Conservation (phyloP, 2,329 filamentous ascomycete species). For the Ophiocordyceps sinensis region DNA sequence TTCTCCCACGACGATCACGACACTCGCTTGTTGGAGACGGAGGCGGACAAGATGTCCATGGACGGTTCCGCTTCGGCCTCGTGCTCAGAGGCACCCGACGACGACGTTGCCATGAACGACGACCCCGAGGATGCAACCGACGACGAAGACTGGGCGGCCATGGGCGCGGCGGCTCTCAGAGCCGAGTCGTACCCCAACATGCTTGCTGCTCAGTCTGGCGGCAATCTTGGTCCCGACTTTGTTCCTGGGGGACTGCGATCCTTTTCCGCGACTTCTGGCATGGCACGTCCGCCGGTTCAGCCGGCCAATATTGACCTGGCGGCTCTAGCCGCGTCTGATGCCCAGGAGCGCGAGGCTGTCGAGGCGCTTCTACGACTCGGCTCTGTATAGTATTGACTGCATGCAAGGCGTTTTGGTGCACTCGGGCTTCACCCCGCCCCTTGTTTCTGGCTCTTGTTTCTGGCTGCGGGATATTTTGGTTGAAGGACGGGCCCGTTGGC, state of each 20-base stretch:
- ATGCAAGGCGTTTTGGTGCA: conserved; percentile 36
- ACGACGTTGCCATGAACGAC: conserved; percentile 52
- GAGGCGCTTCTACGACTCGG: conserved; percentile 70
- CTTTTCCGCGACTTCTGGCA: conserved; percentile 34
- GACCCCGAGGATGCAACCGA: conserved; percentile 81
- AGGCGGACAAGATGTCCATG: conserved; percentile 90
- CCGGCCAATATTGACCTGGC: conserved; percentile 37
- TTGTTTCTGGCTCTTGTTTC: too few species aligned
- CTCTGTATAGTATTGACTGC: conserved; percentile 51
- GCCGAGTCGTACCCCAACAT: conserved; percentile 46
- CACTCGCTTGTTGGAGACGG: conserved; percentile 61
- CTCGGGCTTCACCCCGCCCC: conserved; percentile 1
- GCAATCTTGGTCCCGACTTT: conserved; percentile 24
- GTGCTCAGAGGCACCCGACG: conserved; percentile 60
- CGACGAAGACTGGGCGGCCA: conserved; percentile 88
- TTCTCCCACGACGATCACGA: conserved; percentile 60
- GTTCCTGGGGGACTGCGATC: conserved; percentile 29
- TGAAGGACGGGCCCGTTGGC: conserved; percentile 12
- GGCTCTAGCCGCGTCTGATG: conserved; percentile 39
- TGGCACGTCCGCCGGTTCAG: conserved; percentile 38
- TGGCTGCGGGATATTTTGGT: background rate
- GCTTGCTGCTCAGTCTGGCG: conserved; percentile 38
- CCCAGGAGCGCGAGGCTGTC: conserved; percentile 68
- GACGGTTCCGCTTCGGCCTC: conserved; percentile 57
- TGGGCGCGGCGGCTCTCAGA: conserved; percentile 74